These are phyloP conservation scores for Diophrys appendiculata DNA, from an alignment of 73 alveolate species.

Conservation along the genomic window DNA sequence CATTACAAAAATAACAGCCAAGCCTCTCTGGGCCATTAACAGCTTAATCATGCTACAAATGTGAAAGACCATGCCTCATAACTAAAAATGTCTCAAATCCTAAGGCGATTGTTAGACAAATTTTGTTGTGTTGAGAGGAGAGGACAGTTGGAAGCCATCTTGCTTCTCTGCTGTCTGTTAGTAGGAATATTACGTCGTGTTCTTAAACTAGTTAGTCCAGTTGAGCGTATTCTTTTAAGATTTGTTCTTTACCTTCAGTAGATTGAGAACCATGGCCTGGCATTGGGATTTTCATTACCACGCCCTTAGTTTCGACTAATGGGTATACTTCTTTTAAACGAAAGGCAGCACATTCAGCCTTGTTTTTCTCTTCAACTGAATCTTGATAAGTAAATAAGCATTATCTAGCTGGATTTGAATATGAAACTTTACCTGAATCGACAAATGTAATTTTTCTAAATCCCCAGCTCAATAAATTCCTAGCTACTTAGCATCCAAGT, in stretches of 20 bases:
- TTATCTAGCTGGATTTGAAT: conserved; percentile 97
- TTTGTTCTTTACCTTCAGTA: conserved; percentile 69
- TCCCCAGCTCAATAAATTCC: conserved; percentile 97
- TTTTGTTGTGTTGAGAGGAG: conserved; percentile 81
- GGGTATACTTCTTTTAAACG: conserved; percentile 92
- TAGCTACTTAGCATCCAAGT: conserved; percentile 92
- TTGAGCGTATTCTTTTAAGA: conserved; percentile 52
- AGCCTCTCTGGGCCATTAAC: conserved; percentile 80
- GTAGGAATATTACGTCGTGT: conserved; percentile 91
- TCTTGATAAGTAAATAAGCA: conserved; percentile 94
- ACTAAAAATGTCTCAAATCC: conserved; percentile 97
- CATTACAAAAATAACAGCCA: conserved; percentile 98
- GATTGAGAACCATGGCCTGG: conserved; percentile 95
- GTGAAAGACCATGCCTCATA: conserved; percentile 91
- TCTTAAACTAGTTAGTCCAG: conserved; percentile 80
- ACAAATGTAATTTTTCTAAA: conserved; percentile 93
- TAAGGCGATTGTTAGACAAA: conserved; percentile 93
- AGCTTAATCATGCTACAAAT: conserved; percentile 46
- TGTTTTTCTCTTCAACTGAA: conserved; percentile 73
- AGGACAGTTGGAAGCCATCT: conserved; percentile 98
- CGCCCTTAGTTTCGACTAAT: conserved; percentile 84
- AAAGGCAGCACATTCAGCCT: conserved; percentile 94
- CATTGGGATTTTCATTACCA: conserved; percentile 87
- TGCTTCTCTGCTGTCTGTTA: conserved; percentile 97
- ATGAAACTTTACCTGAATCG: conserved; percentile 92